phyloP scores from a whole-genome alignment of 2,329 filamentous ascomycete genomes.

The Sporothrix inflata region DNA sequence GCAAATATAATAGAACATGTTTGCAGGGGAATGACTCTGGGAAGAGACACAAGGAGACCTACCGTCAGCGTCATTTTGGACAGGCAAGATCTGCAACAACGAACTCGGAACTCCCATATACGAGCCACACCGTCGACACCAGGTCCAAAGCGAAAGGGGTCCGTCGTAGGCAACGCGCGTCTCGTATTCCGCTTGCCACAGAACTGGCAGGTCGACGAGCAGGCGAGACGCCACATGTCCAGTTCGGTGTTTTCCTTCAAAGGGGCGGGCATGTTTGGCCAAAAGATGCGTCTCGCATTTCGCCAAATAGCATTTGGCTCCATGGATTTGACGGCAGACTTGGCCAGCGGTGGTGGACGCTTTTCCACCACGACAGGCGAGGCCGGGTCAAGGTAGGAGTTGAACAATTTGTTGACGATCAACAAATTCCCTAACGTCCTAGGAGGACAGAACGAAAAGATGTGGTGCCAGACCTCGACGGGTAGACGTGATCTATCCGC shows the following conservation, averaged over 20 bases:
- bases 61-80: conserved; percentile 66
- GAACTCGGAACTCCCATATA: conserved; percentile 72
- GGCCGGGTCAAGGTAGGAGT: conserved; percentile 58
- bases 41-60: conserved; percentile 36
- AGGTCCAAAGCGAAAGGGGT: conserved; percentile 63
- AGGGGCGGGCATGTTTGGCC: conserved; percentile 70
- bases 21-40: not conserved
- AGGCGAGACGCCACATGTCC: conserved; percentile 75
- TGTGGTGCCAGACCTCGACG: conserved; percentile 68
- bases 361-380: conserved; percentile 36
- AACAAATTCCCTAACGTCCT: conserved; percentile 66
- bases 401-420: conserved; percentile 69
- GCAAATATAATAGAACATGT: not conserved
- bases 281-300: conserved; percentile 66
- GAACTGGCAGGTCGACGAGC: conserved; percentile 66
- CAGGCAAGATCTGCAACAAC: conserved; percentile 69
- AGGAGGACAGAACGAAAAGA: conserved; percentile 69
- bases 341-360: conserved; percentile 35
- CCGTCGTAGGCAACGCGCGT: conserved; percentile 39
- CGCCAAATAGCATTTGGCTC: conserved; percentile 73
- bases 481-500: conserved; percentile 49
- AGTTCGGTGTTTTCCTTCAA: conserved; percentile 68
- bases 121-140: conserved; percentile 62
- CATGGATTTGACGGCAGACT: conserved; percentile 37
- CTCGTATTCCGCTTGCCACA: conserved; percentile 54